phyloP scores from a whole-genome alignment of 345 rosid genomes.

The Iberis pinnata region DNA sequence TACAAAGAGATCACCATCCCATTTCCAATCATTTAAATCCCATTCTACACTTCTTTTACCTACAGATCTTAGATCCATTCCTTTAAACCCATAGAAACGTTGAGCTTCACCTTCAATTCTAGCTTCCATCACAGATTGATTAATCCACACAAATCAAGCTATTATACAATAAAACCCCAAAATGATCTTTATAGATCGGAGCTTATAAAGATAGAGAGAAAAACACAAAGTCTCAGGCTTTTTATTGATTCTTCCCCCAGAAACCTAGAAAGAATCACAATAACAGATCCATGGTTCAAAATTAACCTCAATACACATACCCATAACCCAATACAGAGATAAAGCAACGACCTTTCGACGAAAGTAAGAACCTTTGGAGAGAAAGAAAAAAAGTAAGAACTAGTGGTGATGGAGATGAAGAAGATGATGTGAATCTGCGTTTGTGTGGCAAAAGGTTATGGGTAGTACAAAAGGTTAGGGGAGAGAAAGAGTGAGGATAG shows the following conservation, averaged over 20 bases:
- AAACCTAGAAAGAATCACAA: slow-evolving; percentile 48
- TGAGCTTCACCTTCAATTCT: slow-evolving; percentile 55
- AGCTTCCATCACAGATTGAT: slow-evolving; percentile 60
- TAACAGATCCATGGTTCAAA: slow-evolving; percentile 61
- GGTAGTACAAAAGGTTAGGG: slow-evolving; percentile 34
- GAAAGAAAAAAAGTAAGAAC: not conserved
- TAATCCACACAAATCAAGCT: not conserved
- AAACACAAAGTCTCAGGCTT: slow-evolving; percentile 15
- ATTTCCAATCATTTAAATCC: slow-evolving; percentile 94
- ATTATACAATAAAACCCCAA: slow-evolving; percentile 15
- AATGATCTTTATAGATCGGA: slow-evolving; percentile 37
- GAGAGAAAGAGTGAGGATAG: slow-evolving; percentile 17
- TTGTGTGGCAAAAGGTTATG: slow-evolving; percentile 32
- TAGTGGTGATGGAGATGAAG: slow-evolving; percentile 15
- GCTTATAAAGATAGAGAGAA: no score
- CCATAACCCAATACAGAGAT: slow-evolving; percentile 23
- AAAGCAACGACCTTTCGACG: slow-evolving; percentile 20
- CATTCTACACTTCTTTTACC: slow-evolving; percentile 73
- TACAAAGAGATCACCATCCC: slow-evolving; percentile 95
- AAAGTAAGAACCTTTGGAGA: slow-evolving; percentile 3
- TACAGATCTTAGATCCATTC: slow-evolving; percentile 39
- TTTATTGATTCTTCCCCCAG: slow-evolving; percentile 52
- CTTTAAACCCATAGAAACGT: slow-evolving; percentile 47
- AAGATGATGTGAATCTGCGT: slow-evolving; percentile 34
- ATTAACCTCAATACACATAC: slow-evolving; percentile 54